A percentile compares a stretch with the other conserved stretches of the same genome.
Evolutionary conservation across 2,329 filamentous ascomycete genomes (phyloP).

Genomic region (Colletotrichum gloeosporioides): DNA sequence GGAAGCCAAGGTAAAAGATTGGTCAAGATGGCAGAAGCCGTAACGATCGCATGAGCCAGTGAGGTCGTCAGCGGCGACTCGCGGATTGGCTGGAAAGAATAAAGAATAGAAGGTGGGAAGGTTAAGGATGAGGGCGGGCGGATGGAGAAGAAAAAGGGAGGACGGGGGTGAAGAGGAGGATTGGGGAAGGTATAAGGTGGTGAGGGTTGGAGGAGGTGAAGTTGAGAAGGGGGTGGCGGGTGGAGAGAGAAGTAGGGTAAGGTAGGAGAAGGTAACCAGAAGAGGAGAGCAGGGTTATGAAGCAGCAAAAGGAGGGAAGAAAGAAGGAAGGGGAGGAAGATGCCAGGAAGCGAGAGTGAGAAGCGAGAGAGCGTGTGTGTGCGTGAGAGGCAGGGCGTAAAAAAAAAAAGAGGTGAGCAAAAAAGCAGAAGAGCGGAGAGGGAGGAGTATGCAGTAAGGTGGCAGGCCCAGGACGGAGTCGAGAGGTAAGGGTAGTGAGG

Average conservation of each 20-base stretch:
- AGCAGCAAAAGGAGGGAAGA: slow-evolving; percentile 30
- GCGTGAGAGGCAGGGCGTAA: neutral
- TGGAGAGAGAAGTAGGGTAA: slow-evolving; percentile 24
- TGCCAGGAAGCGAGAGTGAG: slow-evolving; percentile 33
- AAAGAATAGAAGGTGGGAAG: slow-evolving; percentile 33
- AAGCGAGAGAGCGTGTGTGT: slow-evolving; percentile 21
- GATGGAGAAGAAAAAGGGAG: neutral
- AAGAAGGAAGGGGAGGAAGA: slow-evolving; percentile 33
- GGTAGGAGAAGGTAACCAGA: slow-evolving; percentile 3
- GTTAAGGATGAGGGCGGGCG: slow-evolving; percentile 34
- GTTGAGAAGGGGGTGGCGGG: slow-evolving; percentile 21
- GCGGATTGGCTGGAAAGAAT: slow-evolving; percentile 25
- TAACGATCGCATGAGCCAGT: slow-evolving; percentile 19
- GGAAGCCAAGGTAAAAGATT: slow-evolving; percentile 18
- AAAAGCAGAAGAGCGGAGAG: slow-evolving; percentile 13
- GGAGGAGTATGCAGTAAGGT: neutral
- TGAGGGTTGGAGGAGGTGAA: slow-evolving; percentile 25
- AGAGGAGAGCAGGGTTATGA: slow-evolving; percentile 33
- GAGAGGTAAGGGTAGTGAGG: slow-evolving; percentile 12
- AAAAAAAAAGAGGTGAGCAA: neutral
- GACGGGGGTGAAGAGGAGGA: slow-evolving; percentile 25
- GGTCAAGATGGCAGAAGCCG: slow-evolving; percentile 17
- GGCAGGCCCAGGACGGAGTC: neutral
- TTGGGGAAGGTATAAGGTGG: slow-evolving; percentile 28
- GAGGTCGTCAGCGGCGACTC: slow-evolving; percentile 17